phyloP scores from a whole-genome alignment of 768 basidiomycete genomes.

The Tulasnella calospora region DNA sequence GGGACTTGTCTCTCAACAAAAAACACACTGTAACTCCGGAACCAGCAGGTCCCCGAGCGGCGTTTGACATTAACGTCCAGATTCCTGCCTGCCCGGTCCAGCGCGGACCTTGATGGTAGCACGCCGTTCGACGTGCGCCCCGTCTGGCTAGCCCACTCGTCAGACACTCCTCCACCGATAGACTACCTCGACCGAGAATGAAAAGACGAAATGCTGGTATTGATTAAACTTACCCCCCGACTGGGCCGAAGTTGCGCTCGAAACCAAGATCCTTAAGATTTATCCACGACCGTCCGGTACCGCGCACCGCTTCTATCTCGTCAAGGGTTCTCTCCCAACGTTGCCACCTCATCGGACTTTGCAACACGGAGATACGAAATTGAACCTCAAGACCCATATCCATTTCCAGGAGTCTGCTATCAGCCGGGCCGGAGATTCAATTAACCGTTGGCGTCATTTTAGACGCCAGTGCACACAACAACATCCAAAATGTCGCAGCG shows the following conservation, averaged over 20 bases:
- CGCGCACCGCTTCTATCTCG: not conserved
- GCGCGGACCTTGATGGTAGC: not conserved
- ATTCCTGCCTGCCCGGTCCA: not conserved
- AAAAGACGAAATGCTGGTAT: not conserved
- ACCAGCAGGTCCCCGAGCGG: not conserved
- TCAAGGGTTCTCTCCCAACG: not conserved
- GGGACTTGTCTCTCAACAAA: not conserved
- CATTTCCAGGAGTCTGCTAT: too few species aligned
- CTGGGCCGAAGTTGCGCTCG: not conserved
- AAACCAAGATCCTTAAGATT: not conserved
- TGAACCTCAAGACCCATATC: too few species aligned
- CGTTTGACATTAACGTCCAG: not conserved
- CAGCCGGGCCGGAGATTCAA: not conserved
- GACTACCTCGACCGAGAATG: not conserved
- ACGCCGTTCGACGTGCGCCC: not conserved
- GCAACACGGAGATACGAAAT: not conserved
- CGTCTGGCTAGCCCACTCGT: not conserved
- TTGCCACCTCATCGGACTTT: not conserved
- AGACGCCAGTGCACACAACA: not conserved
- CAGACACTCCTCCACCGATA: not conserved
- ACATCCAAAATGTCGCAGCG: not conserved
- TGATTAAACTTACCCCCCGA: constrained; percentile 2
- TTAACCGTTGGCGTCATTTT: constrained; percentile 2
- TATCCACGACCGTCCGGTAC: not conserved
- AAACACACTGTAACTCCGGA: not conserved